Base-by-base conservation (phyloP, 345 rosid genomes). In the Linum tenue region DNA sequence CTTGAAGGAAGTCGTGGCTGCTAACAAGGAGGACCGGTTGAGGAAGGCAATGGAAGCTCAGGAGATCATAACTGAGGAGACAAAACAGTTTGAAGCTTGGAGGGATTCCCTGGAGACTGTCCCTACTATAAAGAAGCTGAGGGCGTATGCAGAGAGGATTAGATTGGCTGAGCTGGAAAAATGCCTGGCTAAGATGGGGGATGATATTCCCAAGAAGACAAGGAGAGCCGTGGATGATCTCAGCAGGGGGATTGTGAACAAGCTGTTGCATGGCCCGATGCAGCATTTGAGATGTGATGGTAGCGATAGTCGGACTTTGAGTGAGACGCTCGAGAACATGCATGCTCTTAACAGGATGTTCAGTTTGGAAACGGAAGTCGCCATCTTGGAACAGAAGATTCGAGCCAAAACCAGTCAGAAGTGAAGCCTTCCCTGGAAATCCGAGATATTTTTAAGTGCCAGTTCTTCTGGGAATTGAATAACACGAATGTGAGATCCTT, bases 1-100 rank as follows among this genome's bases (percentile, higher is more conserved):
- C 80, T 95, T 94, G 42, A 90, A 90, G 79, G 99, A 94, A 81
- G 99, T 94, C n/a, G 99, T 94, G 68, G 92, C 96, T 53, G 96
- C 99, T 43, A 94, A 94, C 59, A 94, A 90, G 78, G 97, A 94
- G 79, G 99, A 94, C 65, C 81, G 97, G 17, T 74, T 90, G 64
- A 77, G 92, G 57, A 90, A 88, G 77, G 99, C 96, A 39, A 84
- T 84, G 95, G 99, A 94, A 82, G 99, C 99, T 77, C 95, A 84
- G 64, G 78, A 80, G 22, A 90, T 94, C 69, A 86, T 90, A 40
- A 60, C 79, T 0, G 95, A 86, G 75, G 99, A 90, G 71, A 83
- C 95, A 10, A 85, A 82, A 64, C 90, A 85, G 70, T 94, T 94
- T 69, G 91, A 80, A 68, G 92, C 95, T 42, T 94, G 99, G 99